Base-by-base conservation (phyloP, 1,139 yeast species). In the Yamadazyma sp. region DNA sequence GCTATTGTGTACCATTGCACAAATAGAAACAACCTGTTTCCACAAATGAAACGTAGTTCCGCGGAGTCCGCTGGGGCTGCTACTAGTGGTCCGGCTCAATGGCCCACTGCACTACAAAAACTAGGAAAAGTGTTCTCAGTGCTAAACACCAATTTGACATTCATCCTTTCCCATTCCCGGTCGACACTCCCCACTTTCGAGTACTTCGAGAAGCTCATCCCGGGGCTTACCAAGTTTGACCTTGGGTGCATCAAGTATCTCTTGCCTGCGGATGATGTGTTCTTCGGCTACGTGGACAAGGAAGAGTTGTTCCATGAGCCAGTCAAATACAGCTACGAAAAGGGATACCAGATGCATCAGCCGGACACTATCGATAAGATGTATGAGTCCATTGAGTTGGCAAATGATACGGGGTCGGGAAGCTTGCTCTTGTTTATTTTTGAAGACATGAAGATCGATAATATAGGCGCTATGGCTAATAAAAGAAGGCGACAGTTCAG, bases 381-480 rank as follows among this genome's bases (percentile, higher is more conserved):
- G 10, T 67, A 64, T 36, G 63, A 57, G 36, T 53, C 46, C n/a
- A 31, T 41, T 9, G 42, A 45, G 8, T 17, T 23, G 29, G 53
- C 56, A 26, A 62, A 61, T 39, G 57, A 58, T n/a, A 45, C 54
- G 10, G 36, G 23, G 14, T 28, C 39, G 3, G 33, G 34, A 24
- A 88, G 83, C 49, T 53, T 87, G 3, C 65, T 89, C 20, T 69
- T 88, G 1, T 84, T 89, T 56, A 95, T 86, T 52, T 87, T 89
- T 57, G 70, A 79, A 15, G 96, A 89, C 59, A 87, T 88, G 24
- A 64, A 66, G 36, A 50, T 70, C 2, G 69, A 69, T 42, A 68
- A 73, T 2, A 62, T 71, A 16, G 75, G 70, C 1, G 56, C 63
- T 1, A 43, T 55, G 1, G 50, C 58, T 29, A 62, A 56, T 31